Base-by-base conservation (phyloP, 805 yeast genomes). In the Blastobotrys attinorum region DNA sequence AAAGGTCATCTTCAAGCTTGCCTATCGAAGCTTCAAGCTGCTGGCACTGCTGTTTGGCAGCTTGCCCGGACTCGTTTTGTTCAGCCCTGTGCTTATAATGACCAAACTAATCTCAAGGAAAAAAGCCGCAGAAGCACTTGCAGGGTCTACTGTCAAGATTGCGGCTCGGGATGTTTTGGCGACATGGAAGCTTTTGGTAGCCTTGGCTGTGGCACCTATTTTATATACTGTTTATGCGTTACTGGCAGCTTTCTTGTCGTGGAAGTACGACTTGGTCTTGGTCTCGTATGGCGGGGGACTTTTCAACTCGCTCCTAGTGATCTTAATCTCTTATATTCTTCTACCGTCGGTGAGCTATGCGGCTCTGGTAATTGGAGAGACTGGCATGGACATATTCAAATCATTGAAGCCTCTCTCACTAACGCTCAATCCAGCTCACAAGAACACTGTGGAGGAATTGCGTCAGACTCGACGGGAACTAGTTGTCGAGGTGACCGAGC, bases 101-200 rank as follows among this genome's bases (percentile, higher is more conserved):
- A 79, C 96, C 6, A 85, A 84, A 57, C 66, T 65, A 38, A 83
- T 86, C 42, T 84, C 96, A 7, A 73, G 70, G 36, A 70, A 71
- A 46, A 88, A 89, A 63, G 87, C 90, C 25, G 69, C 64, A 45
- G 73, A 76, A 38, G 98, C 97, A 0, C 70, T 92, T 47, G 89
- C 88, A 8, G 81, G 75, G 5, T 88, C 97, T 0, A 74, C 88
- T 0, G 98, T 92, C 18, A 92, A 92, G 61, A 81, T 92, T 47
- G 79, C 80, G 57, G 98, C 95, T 15, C 82, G 79, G 45, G 98
- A 92, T 62, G 97, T 92, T 21, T 76, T 92, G 47, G 97, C 97
- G 1, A 89, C 97, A 1, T 92, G 98, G 98, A 92, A 92, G 63
- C 81, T 92, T 38, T 69, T 92, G 50, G 87, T 90, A 32, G 79